These are phyloP conservation scores for Coemansia reversa DNA, from an alignment of 192 early-diverging fungal species.

Conservation along the genomic window DNA sequence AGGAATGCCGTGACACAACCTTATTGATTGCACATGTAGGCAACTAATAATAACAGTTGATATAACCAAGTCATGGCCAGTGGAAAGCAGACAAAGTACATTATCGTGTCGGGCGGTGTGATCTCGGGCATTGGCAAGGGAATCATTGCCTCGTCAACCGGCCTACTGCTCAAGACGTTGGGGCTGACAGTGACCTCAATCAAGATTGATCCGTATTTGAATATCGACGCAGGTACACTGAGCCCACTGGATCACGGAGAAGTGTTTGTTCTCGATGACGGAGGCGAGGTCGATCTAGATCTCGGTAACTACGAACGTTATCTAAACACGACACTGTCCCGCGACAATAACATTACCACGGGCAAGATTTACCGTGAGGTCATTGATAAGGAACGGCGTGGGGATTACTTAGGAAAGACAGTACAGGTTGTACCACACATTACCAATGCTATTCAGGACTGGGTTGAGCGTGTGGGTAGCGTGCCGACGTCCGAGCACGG, in stretches of 20 bases:
- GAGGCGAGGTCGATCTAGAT: slow-evolving; percentile 98
- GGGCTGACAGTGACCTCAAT: slow-evolving; percentile 94
- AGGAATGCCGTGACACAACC: too few species aligned
- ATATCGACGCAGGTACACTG: slow-evolving; percentile 98
- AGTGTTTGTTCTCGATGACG: slow-evolving; percentile 98
- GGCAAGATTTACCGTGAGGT: slow-evolving; percentile 97
- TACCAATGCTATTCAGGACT: slow-evolving; percentile 96
- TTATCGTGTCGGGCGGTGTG: slow-evolving; percentile 96
- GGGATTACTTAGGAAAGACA: slow-evolving; percentile 98
- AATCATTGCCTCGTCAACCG: slow-evolving; percentile 97
- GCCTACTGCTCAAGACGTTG: slow-evolving; percentile 88
- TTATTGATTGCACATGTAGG: background rate
- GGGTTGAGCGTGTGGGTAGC: slow-evolving; percentile 93
- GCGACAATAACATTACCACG: slow-evolving; percentile 99
- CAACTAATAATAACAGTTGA: background rate
- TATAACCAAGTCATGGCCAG: slow-evolving; percentile 19
- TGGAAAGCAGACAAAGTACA: slow-evolving; percentile 80
- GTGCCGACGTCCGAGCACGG: slow-evolving; percentile 77
- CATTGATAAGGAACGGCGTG: slow-evolving; percentile 91
- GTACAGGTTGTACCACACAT: slow-evolving; percentile 99
- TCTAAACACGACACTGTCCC: slow-evolving; percentile 87
- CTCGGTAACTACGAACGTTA: slow-evolving; percentile 99
- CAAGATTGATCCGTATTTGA: slow-evolving; percentile 99
- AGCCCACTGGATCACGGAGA: slow-evolving; percentile 98
- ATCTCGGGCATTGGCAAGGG: slow-evolving; percentile 99